phyloP scores from a whole-genome alignment of 2,329 filamentous ascomycete genomes.

The Grosmannia huntii region DNA sequence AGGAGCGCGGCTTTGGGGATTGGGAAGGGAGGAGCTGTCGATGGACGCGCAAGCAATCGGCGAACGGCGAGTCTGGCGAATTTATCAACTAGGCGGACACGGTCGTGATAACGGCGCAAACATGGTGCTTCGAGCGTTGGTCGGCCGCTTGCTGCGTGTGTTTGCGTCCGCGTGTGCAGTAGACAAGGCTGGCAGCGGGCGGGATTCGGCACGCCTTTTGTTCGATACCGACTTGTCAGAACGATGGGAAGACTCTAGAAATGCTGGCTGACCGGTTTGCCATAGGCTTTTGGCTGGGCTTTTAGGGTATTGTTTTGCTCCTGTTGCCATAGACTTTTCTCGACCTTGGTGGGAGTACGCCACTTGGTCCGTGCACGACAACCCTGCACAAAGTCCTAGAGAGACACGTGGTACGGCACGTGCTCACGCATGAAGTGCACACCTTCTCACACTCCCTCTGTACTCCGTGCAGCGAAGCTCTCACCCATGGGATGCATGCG shows the following conservation, averaged over 20 bases:
- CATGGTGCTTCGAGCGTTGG: not conserved
- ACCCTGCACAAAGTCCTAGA: not conserved
- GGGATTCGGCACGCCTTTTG: not conserved
- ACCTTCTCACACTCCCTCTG: not conserved
- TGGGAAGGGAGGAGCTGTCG: not conserved
- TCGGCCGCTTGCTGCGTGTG: not conserved
- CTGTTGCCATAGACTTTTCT: not conserved
- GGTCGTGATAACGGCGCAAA: conserved; percentile 1
- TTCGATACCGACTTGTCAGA: not conserved
- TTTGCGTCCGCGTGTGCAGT: not conserved
- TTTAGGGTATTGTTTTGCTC: conserved; percentile 5
- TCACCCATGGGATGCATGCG: not conserved
- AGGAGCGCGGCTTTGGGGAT: not conserved
- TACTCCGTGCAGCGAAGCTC: not conserved
- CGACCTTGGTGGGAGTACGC: not conserved
- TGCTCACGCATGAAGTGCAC: not conserved
- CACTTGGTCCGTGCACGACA: conserved; percentile 3
- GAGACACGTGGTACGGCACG: not conserved
- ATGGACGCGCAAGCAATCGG: not conserved
- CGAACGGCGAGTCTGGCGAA: not conserved
- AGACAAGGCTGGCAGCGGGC: not conserved
- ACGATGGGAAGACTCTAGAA: not conserved
- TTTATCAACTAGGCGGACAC: conserved; percentile 1
- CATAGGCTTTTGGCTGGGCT: not conserved
- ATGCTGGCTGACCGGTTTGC: not conserved